Percentiles rank a stretch among this genome's conserved stretches.
phyloP scores from a whole-genome alignment of 805 yeast genomes.

The Kodamaea sagamina region DNA sequence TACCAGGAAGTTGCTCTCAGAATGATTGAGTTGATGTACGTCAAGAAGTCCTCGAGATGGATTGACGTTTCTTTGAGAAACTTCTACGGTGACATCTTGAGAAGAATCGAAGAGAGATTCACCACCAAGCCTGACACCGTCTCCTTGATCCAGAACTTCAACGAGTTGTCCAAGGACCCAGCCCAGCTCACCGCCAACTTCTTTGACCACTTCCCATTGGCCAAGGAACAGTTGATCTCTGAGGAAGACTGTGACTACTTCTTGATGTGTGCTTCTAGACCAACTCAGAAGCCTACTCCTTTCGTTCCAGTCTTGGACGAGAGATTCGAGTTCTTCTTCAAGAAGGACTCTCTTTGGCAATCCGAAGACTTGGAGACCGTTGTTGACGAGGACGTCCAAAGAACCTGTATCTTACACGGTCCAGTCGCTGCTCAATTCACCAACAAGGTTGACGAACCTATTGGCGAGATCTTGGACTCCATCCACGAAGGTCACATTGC shows the following conservation, averaged over 20 bases:
- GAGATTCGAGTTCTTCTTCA: slow-evolving; percentile 92
- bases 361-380: slow-evolving; percentile 96
- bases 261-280: slow-evolving; percentile 77
- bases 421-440: slow-evolving; percentile 97
- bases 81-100: slow-evolving; percentile 81
- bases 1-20: slow-evolving; percentile 88
- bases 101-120: slow-evolving; percentile 97
- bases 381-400: slow-evolving; percentile 91
- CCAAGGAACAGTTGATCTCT: slow-evolving; percentile 78
- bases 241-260: slow-evolving; percentile 96
- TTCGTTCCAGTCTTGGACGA: slow-evolving; percentile 94
- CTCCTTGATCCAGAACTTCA: slow-evolving; percentile 74
- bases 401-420: slow-evolving; percentile 98
- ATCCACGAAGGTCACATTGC: slow-evolving; percentile 89
- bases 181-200: slow-evolving; percentile 58
- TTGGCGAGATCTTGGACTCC: slow-evolving; percentile 82
- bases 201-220: slow-evolving; percentile 69
- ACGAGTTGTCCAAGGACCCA: slow-evolving; percentile 66
- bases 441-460: slow-evolving; percentile 85
- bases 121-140: slow-evolving; percentile 50
- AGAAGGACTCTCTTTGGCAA: slow-evolving; percentile 99
- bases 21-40: slow-evolving; percentile 84
- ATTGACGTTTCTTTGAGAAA: slow-evolving; percentile 83
- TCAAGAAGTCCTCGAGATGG: slow-evolving; percentile 79
- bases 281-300: slow-evolving; percentile 95